These are phyloP conservation scores for Lactarius pseudohatsudake DNA, from an alignment of 768 basidiomycete genomes.

Conservation along the genomic window DNA sequence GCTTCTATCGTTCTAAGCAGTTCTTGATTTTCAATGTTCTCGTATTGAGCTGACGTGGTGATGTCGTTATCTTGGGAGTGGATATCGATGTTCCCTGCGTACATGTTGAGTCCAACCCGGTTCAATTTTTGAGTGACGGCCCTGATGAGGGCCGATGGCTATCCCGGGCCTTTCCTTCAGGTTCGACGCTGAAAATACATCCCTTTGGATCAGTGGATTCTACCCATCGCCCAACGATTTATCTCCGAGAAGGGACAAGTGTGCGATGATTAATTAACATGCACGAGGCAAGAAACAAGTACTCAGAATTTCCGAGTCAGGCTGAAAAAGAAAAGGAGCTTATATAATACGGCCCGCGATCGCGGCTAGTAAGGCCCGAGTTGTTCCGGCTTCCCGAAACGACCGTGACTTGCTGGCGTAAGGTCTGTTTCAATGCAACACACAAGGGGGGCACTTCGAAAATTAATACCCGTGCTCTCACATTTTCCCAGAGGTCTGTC, in stretches of 20 bases:
- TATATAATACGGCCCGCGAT: neutral
- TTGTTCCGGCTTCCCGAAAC: neutral
- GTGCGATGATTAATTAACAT: neutral
- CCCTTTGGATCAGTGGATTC: neutral
- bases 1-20: neutral
- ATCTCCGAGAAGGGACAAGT: neutral
- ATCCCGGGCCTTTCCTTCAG: neutral
- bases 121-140: neutral
- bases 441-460: neutral
- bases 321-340: neutral
- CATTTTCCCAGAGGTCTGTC: slow-evolving; percentile 10
- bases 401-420: neutral
- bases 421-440: slow-evolving; percentile 3
- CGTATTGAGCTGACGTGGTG: neutral
- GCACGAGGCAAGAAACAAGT: neutral
- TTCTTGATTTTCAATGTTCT: neutral
- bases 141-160: neutral
- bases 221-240: neutral
- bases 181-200: neutral
- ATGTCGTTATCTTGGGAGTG: neutral
- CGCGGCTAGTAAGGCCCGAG: neutral
- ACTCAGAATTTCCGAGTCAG: too few species aligned
- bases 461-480: neutral
- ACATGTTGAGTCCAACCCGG: neutral
- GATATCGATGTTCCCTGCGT: neutral